phyloP scores from a whole-genome alignment of 768 basidiomycete species.

The Dentipellis sp. region DNA sequence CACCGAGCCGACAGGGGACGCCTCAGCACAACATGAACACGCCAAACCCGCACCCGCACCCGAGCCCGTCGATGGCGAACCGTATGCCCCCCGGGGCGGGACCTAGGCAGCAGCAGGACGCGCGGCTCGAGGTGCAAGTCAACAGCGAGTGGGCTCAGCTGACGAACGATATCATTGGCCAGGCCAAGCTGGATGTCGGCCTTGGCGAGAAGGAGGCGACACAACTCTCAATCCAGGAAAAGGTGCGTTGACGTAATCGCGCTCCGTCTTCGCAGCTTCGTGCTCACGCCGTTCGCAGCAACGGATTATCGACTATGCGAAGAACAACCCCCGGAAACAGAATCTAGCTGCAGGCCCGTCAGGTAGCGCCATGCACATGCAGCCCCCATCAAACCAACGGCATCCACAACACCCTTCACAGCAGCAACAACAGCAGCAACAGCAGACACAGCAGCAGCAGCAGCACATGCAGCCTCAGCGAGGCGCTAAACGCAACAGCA shows the following conservation, averaged over 20 bases:
- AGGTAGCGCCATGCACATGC: slow-evolving; percentile 19
- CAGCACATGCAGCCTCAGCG: slow-evolving; percentile 30
- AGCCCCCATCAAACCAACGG: slow-evolving; percentile 25
- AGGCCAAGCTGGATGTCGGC: slow-evolving; percentile 34
- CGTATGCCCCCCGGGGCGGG: slow-evolving; percentile 31
- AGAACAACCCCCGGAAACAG: background rate
- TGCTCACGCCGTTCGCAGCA: slow-evolving; percentile 20
- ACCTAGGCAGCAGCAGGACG: slow-evolving; percentile 12
- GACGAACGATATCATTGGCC: slow-evolving; percentile 23
- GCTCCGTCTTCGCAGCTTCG: background rate
- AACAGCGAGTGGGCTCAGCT: slow-evolving; percentile 35
- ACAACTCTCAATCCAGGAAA: slow-evolving; percentile 42
- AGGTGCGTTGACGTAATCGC: slow-evolving; percentile 32
- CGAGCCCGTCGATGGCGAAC: slow-evolving; percentile 46
- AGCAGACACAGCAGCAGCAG: slow-evolving; percentile 8
- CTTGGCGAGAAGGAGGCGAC: slow-evolving; percentile 36
- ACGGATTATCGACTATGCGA: slow-evolving; percentile 24
- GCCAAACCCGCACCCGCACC: slow-evolving; percentile 24
- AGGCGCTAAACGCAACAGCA: slow-evolving; percentile 24
- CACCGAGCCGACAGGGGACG: slow-evolving; percentile 50
- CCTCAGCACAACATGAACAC: slow-evolving; percentile 25
- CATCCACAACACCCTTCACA: slow-evolving; percentile 19
- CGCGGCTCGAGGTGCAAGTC: slow-evolving; percentile 17
- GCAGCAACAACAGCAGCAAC: slow-evolving; percentile 1
- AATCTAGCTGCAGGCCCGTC: slow-evolving; percentile 38